Conservation (phyloP, 257 asterid species). For the Solanum arcanum region DNA sequence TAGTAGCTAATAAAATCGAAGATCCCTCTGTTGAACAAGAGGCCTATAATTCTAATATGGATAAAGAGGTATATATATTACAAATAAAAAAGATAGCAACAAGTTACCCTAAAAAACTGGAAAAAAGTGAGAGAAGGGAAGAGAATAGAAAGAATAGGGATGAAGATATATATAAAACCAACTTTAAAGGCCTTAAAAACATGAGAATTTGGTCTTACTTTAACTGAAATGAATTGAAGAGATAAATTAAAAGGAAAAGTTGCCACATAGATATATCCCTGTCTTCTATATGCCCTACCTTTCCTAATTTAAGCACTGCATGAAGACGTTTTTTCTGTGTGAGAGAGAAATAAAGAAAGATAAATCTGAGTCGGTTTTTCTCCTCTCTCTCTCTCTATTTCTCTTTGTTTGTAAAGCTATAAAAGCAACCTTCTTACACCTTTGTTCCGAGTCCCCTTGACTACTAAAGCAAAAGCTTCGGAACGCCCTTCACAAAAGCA, state of each 20-base stretch:
- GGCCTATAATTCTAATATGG: not conserved
- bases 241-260: conserved; percentile 56
- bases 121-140: not conserved
- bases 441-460: conserved; percentile 36
- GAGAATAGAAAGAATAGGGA: conserved; percentile 6
- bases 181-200: conserved; percentile 44
- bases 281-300: not conserved
- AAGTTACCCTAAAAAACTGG: not conserved
- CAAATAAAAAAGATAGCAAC: not conserved
- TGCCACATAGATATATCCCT: not conserved
- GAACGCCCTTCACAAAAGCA: conserved; percentile 19
- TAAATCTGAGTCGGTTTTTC: conserved; percentile 7
- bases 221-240: conserved; percentile 39
- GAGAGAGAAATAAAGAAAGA: conserved; percentile 5
- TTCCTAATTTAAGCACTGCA: conserved; percentile 45
- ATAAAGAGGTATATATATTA: not conserved
- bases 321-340: conserved; percentile 10
- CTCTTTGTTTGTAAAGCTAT: conserved; percentile 10
- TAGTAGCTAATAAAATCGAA: not conserved
- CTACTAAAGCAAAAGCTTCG: conserved; percentile 60
- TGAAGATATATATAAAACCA: conserved; percentile 21
- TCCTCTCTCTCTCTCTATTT: conserved; percentile 4
- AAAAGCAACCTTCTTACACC: conserved; percentile 1
- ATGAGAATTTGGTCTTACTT: conserved; percentile 48
- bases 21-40: not conserved